phyloP scores from a whole-genome alignment of 2,329 filamentous ascomycete species.

The Ascomycota sp. region DNA sequence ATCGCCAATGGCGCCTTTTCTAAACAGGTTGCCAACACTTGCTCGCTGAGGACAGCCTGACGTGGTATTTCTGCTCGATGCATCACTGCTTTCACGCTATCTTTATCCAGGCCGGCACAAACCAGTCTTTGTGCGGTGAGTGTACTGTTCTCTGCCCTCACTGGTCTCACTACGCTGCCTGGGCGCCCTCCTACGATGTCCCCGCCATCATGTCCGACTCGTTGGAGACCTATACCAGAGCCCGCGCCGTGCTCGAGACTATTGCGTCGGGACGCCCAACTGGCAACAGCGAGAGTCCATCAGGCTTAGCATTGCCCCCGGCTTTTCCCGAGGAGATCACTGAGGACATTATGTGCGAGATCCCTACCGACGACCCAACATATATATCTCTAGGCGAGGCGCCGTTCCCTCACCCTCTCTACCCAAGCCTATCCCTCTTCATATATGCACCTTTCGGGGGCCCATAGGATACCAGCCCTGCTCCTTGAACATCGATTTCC shows the following conservation, averaged over 20 bases:
- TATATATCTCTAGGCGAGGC: constrained; percentile 5
- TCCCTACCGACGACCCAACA: constrained; percentile 7
- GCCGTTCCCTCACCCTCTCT: constrained; percentile 7
- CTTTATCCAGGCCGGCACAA: not conserved
- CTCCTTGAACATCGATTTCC: constrained; percentile 4
- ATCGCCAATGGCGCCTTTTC: not conserved
- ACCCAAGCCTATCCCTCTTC: constrained; percentile 7
- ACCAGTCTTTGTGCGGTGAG: constrained; percentile 14
- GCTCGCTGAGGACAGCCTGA: constrained; percentile 4
- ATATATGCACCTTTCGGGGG: constrained; percentile 9
- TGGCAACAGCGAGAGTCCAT: no score
- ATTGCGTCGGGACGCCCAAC: not conserved
- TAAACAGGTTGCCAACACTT: constrained; percentile 6
- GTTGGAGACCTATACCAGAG: not conserved
- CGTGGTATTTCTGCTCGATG: constrained; percentile 12
- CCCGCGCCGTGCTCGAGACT: not conserved
- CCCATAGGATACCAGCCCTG: constrained; percentile 12
- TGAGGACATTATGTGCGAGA: constrained; percentile 2
- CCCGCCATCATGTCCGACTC: constrained; percentile 1
- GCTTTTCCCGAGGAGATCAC: not conserved
- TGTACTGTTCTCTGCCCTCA: constrained; percentile 12
- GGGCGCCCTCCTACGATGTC: constrained; percentile 6
- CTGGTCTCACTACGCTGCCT: constrained; percentile 3
- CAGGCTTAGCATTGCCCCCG: no score
- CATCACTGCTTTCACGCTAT: constrained; percentile 11